Base-by-base conservation (phyloP, 768 basidiomycete genomes). In the Tulasnella sp. region DNA sequence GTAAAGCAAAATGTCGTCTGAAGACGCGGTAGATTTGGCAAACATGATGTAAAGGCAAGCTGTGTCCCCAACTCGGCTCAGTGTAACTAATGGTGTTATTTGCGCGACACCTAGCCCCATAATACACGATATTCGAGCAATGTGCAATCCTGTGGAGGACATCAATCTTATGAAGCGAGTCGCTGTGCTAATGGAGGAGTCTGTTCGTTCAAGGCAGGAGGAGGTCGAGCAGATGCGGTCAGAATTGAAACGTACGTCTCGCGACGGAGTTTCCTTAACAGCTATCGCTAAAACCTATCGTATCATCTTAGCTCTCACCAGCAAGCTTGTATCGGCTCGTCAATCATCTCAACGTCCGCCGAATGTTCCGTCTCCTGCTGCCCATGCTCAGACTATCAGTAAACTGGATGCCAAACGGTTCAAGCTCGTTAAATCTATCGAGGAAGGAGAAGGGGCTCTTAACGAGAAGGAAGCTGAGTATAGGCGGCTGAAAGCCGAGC, bases 321-420 rank as follows among this genome's bases (percentile, higher is more conserved):
- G 69, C 29, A 75, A 78, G 40, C 77, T 78, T 14, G 75, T 67
- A 17, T 39, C 77, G 22, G 74, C 77, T 22, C 74, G 74, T 36
- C 58, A 75, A 45, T 75, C 77, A 34, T 64, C 45, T 39, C 69
- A 69, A 31, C 58, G 78, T n/a, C 78, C 78, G n/a, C 36, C 78
- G 12, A 74, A 49, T 45, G 77, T 77, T 9, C 78, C 77, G 14
- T 70, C 77, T 4, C 68, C 67, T 14, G 25, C 64, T 9, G 68
- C 39, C n/a, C 78, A 79, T 45, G 73, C 78, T 34, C 72, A 79
- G 70, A 70, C 72, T n/a, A 78, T 79, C 31, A 75, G 67, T 25
- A 40, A 39, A 29, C 67, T 78, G 31, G 77, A 79, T 73, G 76
- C 52, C 36, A 74, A 69, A 58, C 74, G 77, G 36, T 79, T 79